Evolutionary conservation across 192 early-diverging fungal species (phyloP), one percentile per base, ranked within the genome.

Genomic region (Coemansia javaensis): DNA sequence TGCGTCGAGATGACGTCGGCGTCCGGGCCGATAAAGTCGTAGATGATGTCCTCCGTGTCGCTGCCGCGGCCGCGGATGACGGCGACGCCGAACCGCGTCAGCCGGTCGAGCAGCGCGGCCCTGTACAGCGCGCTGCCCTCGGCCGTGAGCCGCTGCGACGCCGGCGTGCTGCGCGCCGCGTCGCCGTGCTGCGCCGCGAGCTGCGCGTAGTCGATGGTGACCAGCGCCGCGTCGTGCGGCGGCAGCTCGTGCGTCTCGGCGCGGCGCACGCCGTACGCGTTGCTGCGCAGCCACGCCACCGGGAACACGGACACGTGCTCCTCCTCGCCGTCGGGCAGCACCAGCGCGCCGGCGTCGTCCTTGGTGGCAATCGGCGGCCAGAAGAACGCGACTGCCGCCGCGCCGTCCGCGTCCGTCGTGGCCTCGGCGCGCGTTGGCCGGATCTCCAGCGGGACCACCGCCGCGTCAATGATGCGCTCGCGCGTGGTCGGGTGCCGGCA

Each of bases 1-100:
- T 77, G 74, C 4, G 74, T 66, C 11, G 65, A 37, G 10, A 77
- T 77, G 15, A 65, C 65, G 23, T 71, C 68, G 9, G 59, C 66
- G 7, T 31, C 37, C 0, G 46, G 24, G 50, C 65, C 69, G n/a
- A 77, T 72, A 52, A 77, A 77, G 25, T 77, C 74, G 38, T 54
- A 56, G n/a, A 77, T 72, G 8, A 77, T 61, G n/a, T 62, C 63
- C 23, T 77, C 74, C 5, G 74, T 77, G 15, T 66, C 45, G 42
- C 32, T 21, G 14, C 74, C 74, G 14, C 74, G 39, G 49, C 58
- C 62, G 34, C 67, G 66, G 18, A 77, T 65, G 14, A 77, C 58
- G 3, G 64, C 74, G 7, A 77, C 63, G 44, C 74, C 74, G 40
- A 62, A 77, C 35, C 51, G 50, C 13, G 35, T 43, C 36, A 77